phyloP scores from a whole-genome alignment of 495 filamentous ascomycete genomes.

The Talaromyces ruber region DNA sequence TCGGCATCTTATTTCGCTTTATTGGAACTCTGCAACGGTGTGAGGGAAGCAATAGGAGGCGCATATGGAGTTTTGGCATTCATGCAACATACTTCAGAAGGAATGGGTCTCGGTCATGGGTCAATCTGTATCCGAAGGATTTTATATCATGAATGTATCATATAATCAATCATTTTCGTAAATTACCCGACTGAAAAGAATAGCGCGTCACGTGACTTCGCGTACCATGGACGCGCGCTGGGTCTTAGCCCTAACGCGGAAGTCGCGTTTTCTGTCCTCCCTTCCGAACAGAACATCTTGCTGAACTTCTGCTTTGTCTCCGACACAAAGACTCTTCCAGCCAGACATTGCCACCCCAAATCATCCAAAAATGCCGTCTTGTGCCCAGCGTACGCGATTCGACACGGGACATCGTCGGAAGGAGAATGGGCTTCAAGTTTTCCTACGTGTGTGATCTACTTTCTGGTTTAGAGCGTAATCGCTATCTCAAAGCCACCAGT shows the following conservation, averaged over 20 bases:
- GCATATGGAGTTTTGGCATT: not conserved
- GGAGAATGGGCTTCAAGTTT: conserved; percentile 54
- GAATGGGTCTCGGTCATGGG: not conserved
- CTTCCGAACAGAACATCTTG: not conserved
- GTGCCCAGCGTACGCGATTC: not conserved
- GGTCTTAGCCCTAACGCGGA: conserved; percentile 10
- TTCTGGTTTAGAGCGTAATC: conserved; percentile 39
- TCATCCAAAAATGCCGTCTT: conserved; percentile 4
- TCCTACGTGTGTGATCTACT: conserved; percentile 52
- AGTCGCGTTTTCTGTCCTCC: not conserved
- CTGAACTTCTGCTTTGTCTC: not conserved
- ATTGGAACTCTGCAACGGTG: not conserved
- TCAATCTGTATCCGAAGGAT: not conserved
- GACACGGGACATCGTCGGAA: not conserved
- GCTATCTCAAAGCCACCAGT: conserved; percentile 28
- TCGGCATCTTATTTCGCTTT: not conserved
- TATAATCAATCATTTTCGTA: not conserved
- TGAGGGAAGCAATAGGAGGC: not conserved
- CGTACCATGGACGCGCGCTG: conserved; percentile 22
- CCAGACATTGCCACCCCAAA: not conserved
- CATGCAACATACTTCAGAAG: not conserved
- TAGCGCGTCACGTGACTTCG: conserved; percentile 28
- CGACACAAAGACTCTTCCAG: not conserved
- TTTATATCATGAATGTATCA: not conserved
- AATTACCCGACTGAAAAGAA: not conserved